phyloP scores from a whole-genome alignment of 495 filamentous ascomycete genomes.

The Chaetomium cochliodes region DNA sequence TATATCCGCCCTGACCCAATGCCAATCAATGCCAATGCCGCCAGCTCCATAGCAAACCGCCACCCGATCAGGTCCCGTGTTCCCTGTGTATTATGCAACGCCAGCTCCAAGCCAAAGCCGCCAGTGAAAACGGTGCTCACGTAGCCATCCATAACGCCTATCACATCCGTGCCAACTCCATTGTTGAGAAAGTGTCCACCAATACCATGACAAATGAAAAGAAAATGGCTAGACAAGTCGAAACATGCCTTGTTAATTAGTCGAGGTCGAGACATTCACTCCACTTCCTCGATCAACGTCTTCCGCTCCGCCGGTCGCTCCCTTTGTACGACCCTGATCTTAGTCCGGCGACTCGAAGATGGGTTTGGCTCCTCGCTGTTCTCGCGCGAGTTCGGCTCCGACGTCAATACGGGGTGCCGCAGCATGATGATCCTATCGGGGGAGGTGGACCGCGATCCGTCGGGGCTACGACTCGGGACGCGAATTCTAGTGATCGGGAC shows the following conservation, averaged over 20 bases:
- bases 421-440: conserved; percentile 18
- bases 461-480: conserved; percentile 20
- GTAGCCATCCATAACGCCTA: background rate
- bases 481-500: conserved; percentile 29
- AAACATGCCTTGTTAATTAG: background rate
- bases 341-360: background rate
- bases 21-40: background rate
- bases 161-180: background rate
- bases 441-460: conserved; percentile 13
- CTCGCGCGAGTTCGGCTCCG: conserved; percentile 2
- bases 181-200: background rate
- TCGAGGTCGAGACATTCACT: background rate
- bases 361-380: background rate
- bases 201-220: conserved; percentile 3
- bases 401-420: conserved; percentile 7
- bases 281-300: conserved; percentile 16
- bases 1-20: conserved; percentile 3
- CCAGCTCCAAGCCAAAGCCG: background rate
- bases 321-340: conserved; percentile 7
- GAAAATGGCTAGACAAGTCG: background rate
- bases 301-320: background rate
- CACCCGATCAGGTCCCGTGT: background rate
- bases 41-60: background rate
- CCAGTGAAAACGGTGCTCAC: background rate
- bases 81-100: background rate